Conservation (phyloP, 1,284 basidiomycete genomes). For the Ustilago cynodontis region DNA sequence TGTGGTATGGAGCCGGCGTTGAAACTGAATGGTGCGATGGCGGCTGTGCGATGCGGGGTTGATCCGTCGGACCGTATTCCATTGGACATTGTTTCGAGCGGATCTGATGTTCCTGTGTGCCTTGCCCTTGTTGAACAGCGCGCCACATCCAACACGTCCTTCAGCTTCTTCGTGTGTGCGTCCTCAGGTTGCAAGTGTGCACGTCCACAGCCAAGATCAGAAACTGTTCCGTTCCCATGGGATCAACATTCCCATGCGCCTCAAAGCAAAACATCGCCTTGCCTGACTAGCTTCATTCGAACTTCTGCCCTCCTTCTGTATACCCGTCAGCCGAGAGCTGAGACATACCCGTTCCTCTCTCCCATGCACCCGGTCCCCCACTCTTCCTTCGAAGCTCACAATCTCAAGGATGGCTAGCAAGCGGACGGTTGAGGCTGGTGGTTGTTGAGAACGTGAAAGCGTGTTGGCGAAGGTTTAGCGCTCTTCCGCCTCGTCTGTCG, state of each 20-base stretch:
- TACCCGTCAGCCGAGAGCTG: background rate
- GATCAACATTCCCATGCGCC: conserved; percentile 1
- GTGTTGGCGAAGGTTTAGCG: background rate
- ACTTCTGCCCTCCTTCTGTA: background rate
- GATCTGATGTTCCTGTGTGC: conserved; percentile 1
- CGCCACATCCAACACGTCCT: background rate
- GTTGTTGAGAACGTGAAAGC: conserved; percentile 5
- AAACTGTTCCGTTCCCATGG: background rate
- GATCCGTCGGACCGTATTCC: background rate
- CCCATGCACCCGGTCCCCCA: background rate
- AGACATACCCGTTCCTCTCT: background rate
- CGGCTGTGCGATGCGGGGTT: background rate
- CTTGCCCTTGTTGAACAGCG: background rate
- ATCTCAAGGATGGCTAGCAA: background rate
- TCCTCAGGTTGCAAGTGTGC: background rate
- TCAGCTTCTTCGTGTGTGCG: background rate
- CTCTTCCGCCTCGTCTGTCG: background rate
- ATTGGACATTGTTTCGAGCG: background rate
- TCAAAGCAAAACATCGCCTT: background rate
- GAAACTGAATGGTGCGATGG: background rate
- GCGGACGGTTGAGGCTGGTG: background rate
- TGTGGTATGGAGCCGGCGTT: background rate
- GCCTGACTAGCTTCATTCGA: background rate
- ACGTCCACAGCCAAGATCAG: background rate
- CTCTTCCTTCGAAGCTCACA: background rate